phyloP scores from a whole-genome alignment of 2,329 filamentous ascomycete species.

The Aspergillus aculeatinus region DNA sequence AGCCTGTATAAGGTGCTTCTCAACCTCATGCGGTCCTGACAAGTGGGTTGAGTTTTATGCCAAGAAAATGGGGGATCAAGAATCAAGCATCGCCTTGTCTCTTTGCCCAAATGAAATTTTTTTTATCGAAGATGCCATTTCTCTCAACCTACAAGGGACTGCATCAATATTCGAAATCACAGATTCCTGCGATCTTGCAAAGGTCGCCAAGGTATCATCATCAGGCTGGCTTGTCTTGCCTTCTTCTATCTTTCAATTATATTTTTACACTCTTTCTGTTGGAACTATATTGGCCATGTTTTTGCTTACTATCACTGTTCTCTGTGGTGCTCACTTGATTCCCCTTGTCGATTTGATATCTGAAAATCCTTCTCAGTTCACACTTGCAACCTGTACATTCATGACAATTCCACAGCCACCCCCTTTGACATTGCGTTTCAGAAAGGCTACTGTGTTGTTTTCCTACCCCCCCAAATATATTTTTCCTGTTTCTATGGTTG shows the following conservation, averaged over 20 bases:
- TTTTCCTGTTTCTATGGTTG: neutral
- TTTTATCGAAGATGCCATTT: no score
- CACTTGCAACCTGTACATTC: constrained; percentile 13
- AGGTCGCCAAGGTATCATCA: no score
- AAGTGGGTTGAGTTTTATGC: no score
- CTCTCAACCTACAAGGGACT: no score
- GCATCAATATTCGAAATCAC: no score
- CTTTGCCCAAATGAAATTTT: no score
- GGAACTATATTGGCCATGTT: neutral
- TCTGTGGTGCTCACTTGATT: neutral
- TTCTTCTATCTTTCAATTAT: constrained; percentile 8
- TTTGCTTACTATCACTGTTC: neutral
- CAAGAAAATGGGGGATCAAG: no score
- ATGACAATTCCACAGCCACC: constrained; percentile 6
- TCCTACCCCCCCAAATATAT: neutral
- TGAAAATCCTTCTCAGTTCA: neutral
- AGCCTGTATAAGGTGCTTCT: no score
- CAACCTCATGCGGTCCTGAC: no score
- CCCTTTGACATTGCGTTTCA: neutral
- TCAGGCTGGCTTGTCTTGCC: neutral
- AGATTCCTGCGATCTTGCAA: no score
- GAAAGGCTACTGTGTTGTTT: constrained; percentile 3
- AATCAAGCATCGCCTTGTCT: no score
- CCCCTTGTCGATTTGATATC: neutral
- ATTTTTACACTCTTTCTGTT: neutral